Evolutionary conservation across 192 early-diverging fungal genomes (phyloP).

Genomic region (Chytriomyces sp.): DNA sequence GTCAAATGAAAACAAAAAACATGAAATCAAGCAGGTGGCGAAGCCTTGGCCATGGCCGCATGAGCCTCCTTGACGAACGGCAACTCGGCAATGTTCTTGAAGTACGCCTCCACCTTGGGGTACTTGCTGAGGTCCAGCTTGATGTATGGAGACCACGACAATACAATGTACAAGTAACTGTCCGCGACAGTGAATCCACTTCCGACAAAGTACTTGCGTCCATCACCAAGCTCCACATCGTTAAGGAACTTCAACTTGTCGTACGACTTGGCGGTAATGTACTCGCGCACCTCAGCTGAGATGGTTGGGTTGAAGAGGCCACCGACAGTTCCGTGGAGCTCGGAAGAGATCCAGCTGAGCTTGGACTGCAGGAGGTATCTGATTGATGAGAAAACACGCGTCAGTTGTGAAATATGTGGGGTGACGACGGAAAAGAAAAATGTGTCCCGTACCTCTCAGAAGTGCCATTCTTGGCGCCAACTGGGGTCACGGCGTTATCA

Average conservation of each 20-base stretch:
- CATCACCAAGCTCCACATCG: conserved; percentile 40
- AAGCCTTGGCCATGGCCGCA: conserved; percentile 17
- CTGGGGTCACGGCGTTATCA: conserved; percentile 20
- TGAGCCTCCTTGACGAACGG: conserved; percentile 45
- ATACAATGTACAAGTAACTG: conserved; percentile 42
- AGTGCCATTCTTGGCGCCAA: conserved; percentile 8
- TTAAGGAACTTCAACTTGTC: conserved; percentile 34
- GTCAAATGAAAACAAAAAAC: too few species aligned
- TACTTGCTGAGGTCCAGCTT: conserved; percentile 34
- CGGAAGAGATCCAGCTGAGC: conserved; percentile 35
- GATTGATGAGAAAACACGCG: background rate
- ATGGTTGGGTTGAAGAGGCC: conserved; percentile 36
- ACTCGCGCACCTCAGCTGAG: conserved; percentile 21
- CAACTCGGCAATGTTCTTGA: conserved; percentile 33
- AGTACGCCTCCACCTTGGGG: conserved; percentile 34
- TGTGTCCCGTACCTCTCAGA: background rate
- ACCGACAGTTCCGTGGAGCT: conserved; percentile 26
- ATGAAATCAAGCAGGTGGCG: too few species aligned
- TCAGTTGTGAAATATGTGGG: background rate
- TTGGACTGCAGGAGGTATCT: conserved; percentile 46
- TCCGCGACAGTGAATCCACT: conserved; percentile 41
- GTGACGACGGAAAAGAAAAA: background rate
- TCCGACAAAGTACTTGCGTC: conserved; percentile 43
- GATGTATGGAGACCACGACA: conserved; percentile 29
- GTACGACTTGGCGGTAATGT: conserved; percentile 12